Conservation (phyloP, 2,329 filamentous ascomycete species). For the Trichoderma koningii region DNA sequence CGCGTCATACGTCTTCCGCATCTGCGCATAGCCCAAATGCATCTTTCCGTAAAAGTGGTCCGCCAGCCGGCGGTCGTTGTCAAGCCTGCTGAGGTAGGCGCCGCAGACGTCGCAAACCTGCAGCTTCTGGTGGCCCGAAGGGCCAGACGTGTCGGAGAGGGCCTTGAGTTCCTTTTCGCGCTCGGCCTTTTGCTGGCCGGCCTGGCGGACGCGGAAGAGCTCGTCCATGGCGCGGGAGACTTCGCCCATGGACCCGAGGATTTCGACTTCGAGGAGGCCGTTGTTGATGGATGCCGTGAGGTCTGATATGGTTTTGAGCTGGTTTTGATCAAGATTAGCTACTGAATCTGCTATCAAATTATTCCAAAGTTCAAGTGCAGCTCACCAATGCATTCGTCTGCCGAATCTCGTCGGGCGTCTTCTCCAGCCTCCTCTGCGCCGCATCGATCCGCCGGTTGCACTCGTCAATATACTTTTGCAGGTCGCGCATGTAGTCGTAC, state of each 20-base stretch:
- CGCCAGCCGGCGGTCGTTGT: conserved; percentile 90
- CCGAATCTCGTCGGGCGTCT: conserved; percentile 95
- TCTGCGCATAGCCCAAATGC: conserved; percentile 96
- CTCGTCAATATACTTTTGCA: conserved; percentile 95
- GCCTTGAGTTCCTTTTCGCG: conserved; percentile 86
- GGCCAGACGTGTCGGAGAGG: conserved; percentile 87
- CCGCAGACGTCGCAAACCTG: conserved; percentile 99
- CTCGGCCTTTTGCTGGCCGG: conserved; percentile 78
- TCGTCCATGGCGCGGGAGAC: conserved; percentile 84
- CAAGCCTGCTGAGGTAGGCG: conserved; percentile 85
- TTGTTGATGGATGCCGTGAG: conserved; percentile 75
- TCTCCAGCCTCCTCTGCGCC: conserved; percentile 87
- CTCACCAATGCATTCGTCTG: conserved; percentile 82
- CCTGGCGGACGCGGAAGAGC: conserved; percentile 80
- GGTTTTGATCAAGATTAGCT: neutral
- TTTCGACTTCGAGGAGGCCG: conserved; percentile 81
- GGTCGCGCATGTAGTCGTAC: conserved; percentile 93
- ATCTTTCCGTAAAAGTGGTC: conserved; percentile 99
- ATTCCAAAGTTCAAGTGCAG: neutral
- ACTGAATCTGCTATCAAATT: no score
- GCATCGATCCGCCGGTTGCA: conserved; percentile 93
- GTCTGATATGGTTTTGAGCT: conserved; percentile 81
- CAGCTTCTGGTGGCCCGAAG: conserved; percentile 93
- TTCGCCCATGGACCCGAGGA: conserved; percentile 78
- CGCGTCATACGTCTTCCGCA: conserved; percentile 90